Conservation (phyloP, 805 yeast species). For the Scheffersomyces ergatensis region DNA sequence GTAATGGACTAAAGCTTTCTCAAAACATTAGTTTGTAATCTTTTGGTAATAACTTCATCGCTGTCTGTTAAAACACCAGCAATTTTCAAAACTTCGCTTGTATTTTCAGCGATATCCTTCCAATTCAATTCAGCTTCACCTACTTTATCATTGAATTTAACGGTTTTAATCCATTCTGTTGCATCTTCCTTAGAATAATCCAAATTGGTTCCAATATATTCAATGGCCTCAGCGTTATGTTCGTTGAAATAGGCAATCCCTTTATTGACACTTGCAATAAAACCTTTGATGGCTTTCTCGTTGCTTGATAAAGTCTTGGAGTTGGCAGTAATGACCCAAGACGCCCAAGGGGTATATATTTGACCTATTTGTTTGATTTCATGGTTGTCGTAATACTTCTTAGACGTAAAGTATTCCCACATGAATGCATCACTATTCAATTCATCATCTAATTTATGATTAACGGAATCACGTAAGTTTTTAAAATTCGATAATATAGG, state of each 20-base stretch:
- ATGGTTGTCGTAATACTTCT: constrained; percentile 73
- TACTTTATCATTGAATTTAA: constrained; percentile 50
- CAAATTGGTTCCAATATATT: constrained; percentile 61
- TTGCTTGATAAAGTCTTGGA: constrained; percentile 30
- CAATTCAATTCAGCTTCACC: constrained; percentile 44
- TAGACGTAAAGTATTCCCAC: constrained; percentile 95
- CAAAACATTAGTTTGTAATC: too few species aligned
- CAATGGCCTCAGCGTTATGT: constrained; percentile 63
- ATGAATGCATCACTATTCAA: constrained; percentile 74
- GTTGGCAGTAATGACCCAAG: constrained; percentile 76
- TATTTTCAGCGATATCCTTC: constrained; percentile 49
- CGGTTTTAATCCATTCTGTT: constrained; percentile 77
- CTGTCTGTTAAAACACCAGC: constrained; percentile 57
- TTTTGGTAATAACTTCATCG: constrained; percentile 18
- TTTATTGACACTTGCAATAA: constrained; percentile 54
- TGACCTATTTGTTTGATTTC: constrained; percentile 85
- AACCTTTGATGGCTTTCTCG: constrained; percentile 25
- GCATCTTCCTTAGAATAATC: constrained; percentile 82
- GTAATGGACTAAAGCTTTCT: too few species aligned
- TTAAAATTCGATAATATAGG: constrained; percentile 65
- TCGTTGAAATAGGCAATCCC: constrained; percentile 67
- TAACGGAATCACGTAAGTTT: constrained; percentile 79
- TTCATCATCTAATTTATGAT: constrained; percentile 41
- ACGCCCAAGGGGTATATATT: constrained; percentile 95
- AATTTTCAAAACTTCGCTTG: constrained; percentile 52